Evolutionary conservation across 179 eudicot genomes (phyloP).

Genomic region (Amaranthus tricolor): DNA sequence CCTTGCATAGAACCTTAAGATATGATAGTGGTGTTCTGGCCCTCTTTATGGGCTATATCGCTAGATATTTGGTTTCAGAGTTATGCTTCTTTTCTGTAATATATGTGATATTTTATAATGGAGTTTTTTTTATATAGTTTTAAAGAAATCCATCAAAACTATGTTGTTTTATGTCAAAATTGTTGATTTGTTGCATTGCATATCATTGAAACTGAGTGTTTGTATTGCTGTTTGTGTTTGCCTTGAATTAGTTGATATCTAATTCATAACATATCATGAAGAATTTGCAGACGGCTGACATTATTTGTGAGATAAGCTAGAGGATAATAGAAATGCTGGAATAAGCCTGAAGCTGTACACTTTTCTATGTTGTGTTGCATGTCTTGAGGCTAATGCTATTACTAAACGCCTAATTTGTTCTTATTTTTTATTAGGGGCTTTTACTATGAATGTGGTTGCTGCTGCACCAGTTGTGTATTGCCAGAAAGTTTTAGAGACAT

Average conservation of each 20-base stretch:
- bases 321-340: neutral
- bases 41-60: neutral
- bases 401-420: neutral
- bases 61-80: neutral
- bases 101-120: neutral
- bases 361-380: neutral
- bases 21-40: neutral
- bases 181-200: neutral
- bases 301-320: neutral
- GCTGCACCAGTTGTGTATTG: slow-evolving; percentile 96
- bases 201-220: neutral
- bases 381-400: neutral
- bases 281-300: neutral
- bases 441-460: slow-evolving; percentile 91
- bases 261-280: neutral
- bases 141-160: neutral
- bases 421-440: slow-evolving; percentile 56
- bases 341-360: neutral
- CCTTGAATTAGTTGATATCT: neutral
- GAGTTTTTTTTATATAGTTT: neutral
- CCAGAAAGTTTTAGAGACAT: slow-evolving; percentile 56
- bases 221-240: slow-evolving; percentile 4
- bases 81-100: neutral
- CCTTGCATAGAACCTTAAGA: neutral
- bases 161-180: neutral